These are phyloP conservation scores for Hordeum marinum DNA, from an alignment of 176 grass and related monocot genomes.

Conservation along the genomic window DNA sequence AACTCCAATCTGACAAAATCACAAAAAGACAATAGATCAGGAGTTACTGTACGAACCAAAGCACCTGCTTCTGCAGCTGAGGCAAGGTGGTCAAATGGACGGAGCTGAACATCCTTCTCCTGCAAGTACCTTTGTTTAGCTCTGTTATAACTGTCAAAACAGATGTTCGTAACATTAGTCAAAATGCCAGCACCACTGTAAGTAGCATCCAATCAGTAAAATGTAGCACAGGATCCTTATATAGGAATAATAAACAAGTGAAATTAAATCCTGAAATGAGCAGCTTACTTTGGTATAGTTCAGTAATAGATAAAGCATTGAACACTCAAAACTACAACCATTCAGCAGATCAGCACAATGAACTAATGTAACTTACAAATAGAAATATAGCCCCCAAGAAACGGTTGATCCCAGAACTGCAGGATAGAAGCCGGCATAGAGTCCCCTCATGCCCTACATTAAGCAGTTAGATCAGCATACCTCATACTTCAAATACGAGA, in stretches of 20 bases:
- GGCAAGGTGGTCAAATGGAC: constrained; percentile 64
- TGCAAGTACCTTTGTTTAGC: constrained; percentile 75
- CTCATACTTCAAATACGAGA: constrained; percentile 8
- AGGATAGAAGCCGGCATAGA: constrained; percentile 90
- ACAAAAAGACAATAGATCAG: background rate
- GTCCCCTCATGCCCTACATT: constrained; percentile 76
- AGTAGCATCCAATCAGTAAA: constrained; percentile 4
- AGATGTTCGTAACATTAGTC: background rate
- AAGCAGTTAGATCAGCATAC: constrained; percentile 22
- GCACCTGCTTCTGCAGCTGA: constrained; percentile 96
- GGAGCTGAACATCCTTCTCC: constrained; percentile 52
- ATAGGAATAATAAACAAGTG: background rate
- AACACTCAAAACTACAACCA: background rate
- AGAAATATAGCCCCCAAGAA: constrained; percentile 98
- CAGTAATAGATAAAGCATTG: background rate
- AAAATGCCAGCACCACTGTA: background rate
- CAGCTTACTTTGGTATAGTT: background rate
- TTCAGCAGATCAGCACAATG: background rate
- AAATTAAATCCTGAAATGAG: background rate
- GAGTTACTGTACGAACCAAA: constrained; percentile 63
- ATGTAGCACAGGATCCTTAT: background rate
- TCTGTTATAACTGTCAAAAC: constrained; percentile 70
- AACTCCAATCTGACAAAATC: background rate
- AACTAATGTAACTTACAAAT: constrained; percentile 71
- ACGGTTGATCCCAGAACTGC: constrained; percentile 88